These are phyloP conservation scores for Cerioporus squamosus DNA, from an alignment of 1,284 basidiomycete species.

Conservation along the genomic window DNA sequence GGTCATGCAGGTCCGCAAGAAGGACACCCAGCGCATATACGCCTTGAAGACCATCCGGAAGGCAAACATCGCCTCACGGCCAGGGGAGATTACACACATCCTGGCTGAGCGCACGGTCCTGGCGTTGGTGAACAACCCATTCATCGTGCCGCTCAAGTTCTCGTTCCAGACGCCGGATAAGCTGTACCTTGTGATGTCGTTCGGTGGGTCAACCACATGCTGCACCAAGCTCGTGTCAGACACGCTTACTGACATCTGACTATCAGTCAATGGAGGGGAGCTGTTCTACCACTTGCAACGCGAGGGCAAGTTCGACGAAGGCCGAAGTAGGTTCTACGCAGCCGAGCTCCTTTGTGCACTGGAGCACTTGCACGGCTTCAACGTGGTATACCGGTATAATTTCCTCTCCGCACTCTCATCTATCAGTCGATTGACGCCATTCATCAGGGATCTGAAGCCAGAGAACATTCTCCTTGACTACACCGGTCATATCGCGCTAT, in stretches of 20 bases:
- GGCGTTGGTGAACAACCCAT: conserved; percentile 97
- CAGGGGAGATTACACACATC: conserved; percentile 98
- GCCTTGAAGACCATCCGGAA: conserved; percentile 99
- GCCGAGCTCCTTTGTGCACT: conserved; percentile 94
- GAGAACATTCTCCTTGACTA: conserved; percentile 98
- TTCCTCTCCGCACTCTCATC: background rate
- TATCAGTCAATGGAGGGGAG: conserved; percentile 92
- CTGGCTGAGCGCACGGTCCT: conserved; percentile 97
- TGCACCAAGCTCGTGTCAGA: background rate
- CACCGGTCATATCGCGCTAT: conserved; percentile 97
- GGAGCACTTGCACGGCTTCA: conserved; percentile 97
- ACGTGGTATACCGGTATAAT: conserved; percentile 93
- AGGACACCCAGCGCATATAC: conserved; percentile 97
- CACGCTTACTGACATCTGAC: background rate
- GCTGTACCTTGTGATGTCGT: conserved; percentile 96
- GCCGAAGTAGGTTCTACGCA: conserved; percentile 93
- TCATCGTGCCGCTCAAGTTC: conserved; percentile 99
- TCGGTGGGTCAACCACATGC: conserved; percentile 54
- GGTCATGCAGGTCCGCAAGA: conserved; percentile 98
- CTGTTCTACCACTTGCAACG: conserved; percentile 97
- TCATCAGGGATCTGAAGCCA: conserved; percentile 86
- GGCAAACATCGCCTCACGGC: conserved; percentile 95
- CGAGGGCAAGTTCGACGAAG: conserved; percentile 96
- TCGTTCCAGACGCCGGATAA: conserved; percentile 99
- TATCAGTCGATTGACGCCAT: conserved; percentile 3